These are phyloP conservation scores for Diplodia corticola DNA, from an alignment of 2,329 filamentous ascomycete species.

Conservation along the genomic window DNA sequence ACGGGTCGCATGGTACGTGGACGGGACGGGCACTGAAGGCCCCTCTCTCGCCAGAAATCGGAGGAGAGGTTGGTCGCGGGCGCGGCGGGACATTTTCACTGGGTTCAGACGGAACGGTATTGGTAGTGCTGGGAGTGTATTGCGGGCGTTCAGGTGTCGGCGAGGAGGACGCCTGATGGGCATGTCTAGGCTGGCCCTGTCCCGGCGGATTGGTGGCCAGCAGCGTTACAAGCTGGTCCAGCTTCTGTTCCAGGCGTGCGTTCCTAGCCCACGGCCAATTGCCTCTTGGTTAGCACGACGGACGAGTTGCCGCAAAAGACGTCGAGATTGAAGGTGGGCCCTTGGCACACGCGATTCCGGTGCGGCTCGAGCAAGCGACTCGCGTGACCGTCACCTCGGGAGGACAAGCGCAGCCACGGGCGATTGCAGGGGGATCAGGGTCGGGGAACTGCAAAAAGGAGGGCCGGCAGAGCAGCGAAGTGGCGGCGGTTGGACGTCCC, in stretches of 20 bases:
- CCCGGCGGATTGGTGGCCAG: slow-evolving; percentile 8
- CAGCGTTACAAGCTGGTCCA: slow-evolving; percentile 20
- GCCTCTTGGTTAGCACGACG: background rate
- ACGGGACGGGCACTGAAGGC: slow-evolving; percentile 13
- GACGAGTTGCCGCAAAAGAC: background rate
- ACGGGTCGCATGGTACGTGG: background rate
- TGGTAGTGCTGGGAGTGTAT: background rate
- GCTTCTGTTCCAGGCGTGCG: slow-evolving; percentile 15
- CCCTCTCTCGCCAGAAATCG: slow-evolving; percentile 5
- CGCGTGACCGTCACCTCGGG: background rate
- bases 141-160: slow-evolving; percentile 14
- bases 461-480: background rate
- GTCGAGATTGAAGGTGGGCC: background rate
- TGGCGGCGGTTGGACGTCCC: background rate
- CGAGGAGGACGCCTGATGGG: slow-evolving; percentile 9
- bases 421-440: background rate
- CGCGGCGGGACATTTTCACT: background rate
- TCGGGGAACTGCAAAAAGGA: background rate
- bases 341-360: background rate
- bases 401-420: background rate
- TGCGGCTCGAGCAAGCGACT: background rate
- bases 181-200: background rate
- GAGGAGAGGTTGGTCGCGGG: background rate
- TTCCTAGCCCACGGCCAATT: slow-evolving; percentile 10
- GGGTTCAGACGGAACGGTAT: background rate